Percentiles rank a stretch among this genome's conserved stretches.
Evolutionary conservation across 352 stramenopile species (phyloP).

Genomic region (Phytophthora palmivora): DNA sequence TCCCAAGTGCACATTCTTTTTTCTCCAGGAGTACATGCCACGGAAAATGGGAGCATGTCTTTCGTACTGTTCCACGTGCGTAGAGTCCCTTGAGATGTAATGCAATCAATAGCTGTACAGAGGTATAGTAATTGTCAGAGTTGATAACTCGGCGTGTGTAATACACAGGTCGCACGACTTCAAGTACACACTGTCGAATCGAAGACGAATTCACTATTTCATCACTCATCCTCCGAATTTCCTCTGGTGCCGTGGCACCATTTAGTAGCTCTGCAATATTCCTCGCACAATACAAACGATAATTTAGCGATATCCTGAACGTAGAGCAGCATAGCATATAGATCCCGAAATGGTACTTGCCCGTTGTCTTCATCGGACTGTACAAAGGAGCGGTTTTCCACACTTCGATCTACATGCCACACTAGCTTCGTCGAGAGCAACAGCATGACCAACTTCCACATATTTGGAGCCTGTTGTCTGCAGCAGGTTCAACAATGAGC

Average conservation of each 20-base stretch:
- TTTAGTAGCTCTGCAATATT: slow-evolving; percentile 26
- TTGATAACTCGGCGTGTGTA: slow-evolving; percentile 30
- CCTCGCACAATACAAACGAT: slow-evolving; percentile 30
- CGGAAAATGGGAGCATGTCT: too few relatives aligned
- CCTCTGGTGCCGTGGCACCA: slow-evolving; percentile 1
- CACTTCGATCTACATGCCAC: too few relatives aligned
- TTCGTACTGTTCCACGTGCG: too few relatives aligned
- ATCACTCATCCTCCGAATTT: slow-evolving; percentile 2
- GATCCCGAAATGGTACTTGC: too few relatives aligned
- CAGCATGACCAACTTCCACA: too few relatives aligned
- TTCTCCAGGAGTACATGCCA: too few relatives aligned
- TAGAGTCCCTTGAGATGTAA: slow-evolving; percentile 30
- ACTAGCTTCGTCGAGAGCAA: too few relatives aligned
- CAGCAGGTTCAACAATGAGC: too few relatives aligned
- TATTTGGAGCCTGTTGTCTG: too few relatives aligned
- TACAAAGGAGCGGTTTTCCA: too few relatives aligned
- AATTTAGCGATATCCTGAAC: slow-evolving; percentile 26
- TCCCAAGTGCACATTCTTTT: slow-evolving; percentile 1
- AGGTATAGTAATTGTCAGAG: slow-evolving; percentile 48
- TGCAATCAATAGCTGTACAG: slow-evolving; percentile 28
- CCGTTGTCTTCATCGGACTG: too few relatives aligned
- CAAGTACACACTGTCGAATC: slow-evolving; percentile 31
- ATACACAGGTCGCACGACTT: slow-evolving; percentile 34
- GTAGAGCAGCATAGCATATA: slow-evolving; percentile 25
- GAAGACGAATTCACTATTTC: slow-evolving; percentile 5